Evolutionary conservation across 352 stramenopile genomes (phyloP), one percentile per base, ranked within the genome.

Genomic region (Phytophthora europaea): DNA sequence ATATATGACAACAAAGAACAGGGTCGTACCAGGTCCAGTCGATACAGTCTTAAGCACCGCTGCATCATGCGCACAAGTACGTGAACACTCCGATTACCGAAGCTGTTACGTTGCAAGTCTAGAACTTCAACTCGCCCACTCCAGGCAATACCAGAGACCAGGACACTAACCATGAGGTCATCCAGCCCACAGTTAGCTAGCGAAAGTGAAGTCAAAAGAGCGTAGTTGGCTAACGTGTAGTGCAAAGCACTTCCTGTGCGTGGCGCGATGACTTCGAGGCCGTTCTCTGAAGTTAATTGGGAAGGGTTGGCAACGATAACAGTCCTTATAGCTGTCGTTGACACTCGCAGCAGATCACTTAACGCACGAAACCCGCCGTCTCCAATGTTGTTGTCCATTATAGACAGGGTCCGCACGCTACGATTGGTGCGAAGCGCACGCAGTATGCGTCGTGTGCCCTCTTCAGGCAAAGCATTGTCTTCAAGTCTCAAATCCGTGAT

Each of bases 71-170:
- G 74, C 4, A 23, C 58, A 15, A 86, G 70, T 26, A 84, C 55
- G 33, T 76, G 55, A 45, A 72, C 61, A 20, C 60, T 80, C 10
- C 59, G 72, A 45, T 88, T 67, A 5, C 71, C 63, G 31, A 86
- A 73, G 6, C 9, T 55, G 45, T 88, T 88, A 52, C 71, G 68
- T 36, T 72, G 70, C 22, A 88, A 64, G 50, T 82, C 63, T n/a
- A 88, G 67, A 43, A 48, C 54, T 45, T 86, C 50, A 3, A 85
- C 57, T 28, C 71, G 72, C 20, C 79, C 69, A 38, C 66, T 70
- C 81, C 79, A 84, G 9, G 79, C 76, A 33, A 85, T 77, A 3
- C 79, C 81, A 4, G 76, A 81, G 13, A 84, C 74, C 10, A 88
- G 45, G 6, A 85, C 79, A n/a, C 81, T 63, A 20, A 77, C 55